Base-by-base conservation (phyloP, 2,329 filamentous ascomycete genomes). In the Ophiognomonia clavigignenti-juglandacearum region DNA sequence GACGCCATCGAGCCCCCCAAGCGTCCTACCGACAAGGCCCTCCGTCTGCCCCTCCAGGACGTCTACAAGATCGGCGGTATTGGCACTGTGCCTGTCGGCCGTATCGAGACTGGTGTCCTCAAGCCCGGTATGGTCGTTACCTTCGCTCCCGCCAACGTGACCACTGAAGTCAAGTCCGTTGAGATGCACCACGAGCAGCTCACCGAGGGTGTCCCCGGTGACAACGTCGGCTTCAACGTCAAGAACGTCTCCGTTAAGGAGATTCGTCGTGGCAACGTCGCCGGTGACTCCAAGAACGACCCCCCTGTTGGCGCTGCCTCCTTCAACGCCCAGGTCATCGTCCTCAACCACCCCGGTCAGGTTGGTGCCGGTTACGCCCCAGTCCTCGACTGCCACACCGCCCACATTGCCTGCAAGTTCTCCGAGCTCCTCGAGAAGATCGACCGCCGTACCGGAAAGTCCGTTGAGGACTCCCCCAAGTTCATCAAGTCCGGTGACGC, bases 161-260 rank as follows among this genome's bases (percentile, higher is more conserved):
- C 93, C 85, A 97, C 93, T 83, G 93, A 98, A 88, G 93, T 97
- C 85, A 98, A 98, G 90, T 97, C 92, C 75, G 93, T 98, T 68
- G 93, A 98, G 83, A 98, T 98, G 93, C 92, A 96, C 85, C 92
- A 97, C 90, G 89, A 96, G 83, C 91, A 96, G 86, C 91, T 98
- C 64, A 55, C 72, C 59, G 86, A 96, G 83, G 93, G 93, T 88
- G 69, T 88, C 61, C 93, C 93, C 69, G 93, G 93, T 85, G 93
- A 98, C 88, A 98, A 98, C 83, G 93, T 98, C 74, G 93, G 93
- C 67, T 98, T 98, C 91, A 98, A 98, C 88, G 92, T 98, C 80
- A 98, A 98, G 91, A 98, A 98, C 93, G 93, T 98, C 68, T 97
- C 93, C 75, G 93, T 98, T 80, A 98, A 98, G 91, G 93, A 98